Conservation (phyloP, 805 yeast genomes). For the Blastobotrys chiropterorum region DNA sequence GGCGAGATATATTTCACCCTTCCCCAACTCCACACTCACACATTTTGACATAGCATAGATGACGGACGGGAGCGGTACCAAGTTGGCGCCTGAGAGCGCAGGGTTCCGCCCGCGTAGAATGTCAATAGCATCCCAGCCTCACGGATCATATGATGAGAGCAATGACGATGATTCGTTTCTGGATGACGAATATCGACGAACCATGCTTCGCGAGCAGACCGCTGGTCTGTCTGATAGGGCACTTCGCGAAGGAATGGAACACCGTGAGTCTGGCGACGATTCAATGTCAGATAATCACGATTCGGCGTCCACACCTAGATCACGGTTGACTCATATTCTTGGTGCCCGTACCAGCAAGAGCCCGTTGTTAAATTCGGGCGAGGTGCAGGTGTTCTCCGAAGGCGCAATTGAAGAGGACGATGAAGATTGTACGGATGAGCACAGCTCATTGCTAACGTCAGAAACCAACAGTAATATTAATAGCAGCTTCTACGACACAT, state of each 20-base stretch:
- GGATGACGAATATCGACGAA: not conserved
- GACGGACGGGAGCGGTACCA: not conserved
- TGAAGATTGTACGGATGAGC: not conserved
- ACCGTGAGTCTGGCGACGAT: not conserved
- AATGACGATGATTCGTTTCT: not conserved
- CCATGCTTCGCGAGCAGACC: slow-evolving; percentile 18
- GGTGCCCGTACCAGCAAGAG: not conserved
- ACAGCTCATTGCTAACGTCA: not conserved
- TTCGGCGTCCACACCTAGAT: not conserved
- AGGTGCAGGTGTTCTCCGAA: not conserved
- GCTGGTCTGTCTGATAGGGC: slow-evolving; percentile 21
- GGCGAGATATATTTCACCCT: not conserved
- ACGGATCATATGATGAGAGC: not conserved
- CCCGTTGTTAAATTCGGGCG: not conserved
- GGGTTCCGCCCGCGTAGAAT: not conserved
- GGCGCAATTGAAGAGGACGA: not conserved
- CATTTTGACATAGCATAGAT: not conserved
- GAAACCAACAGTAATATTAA: not conserved
- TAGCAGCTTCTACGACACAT: not conserved
- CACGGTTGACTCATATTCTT: not conserved
- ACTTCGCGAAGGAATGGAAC: slow-evolving; percentile 17
- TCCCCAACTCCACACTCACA: too few species aligned
- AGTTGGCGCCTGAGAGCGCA: not conserved
- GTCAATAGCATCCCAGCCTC: not conserved
- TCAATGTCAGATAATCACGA: not conserved